Evolutionary conservation across 495 filamentous ascomycete genomes (phyloP), one percentile per base, ranked within the genome.

Genomic region (Penicillium desertorum): DNA sequence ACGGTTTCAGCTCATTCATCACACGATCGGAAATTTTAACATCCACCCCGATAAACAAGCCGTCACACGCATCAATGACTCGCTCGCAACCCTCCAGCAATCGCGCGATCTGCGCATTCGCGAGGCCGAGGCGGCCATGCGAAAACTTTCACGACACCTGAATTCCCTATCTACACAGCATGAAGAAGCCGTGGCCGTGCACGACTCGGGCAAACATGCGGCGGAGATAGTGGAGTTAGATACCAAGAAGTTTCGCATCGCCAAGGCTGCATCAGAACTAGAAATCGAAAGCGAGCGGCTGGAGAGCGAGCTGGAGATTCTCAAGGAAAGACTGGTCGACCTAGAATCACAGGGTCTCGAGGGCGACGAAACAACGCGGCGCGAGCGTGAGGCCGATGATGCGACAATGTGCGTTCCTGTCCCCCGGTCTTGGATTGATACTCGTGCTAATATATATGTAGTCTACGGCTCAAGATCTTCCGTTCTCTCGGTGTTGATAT

Each of bases 11-110:
- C 87, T 98, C 66, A 96, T 98, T 72, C 80, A 86, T 71, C 86
- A 93, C 74, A 95, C 91, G 20, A 86, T 93, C 71, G 80, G 83
- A 51, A 96, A 97, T 79, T 98, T 98, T 83, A 93, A 96, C 76
- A 96, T 91, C 69, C 77, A 83, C 43, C 88, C 89, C 3, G 94
- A 98, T 79, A 92, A 88, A 63, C 78, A 86, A 71, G 87, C 88
- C 64, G 84, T 97, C 46, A 79, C 87, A n/a, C 90, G 93, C 69
- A 89, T 98, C 70, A 83, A 85, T 74, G 87, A 89, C 74, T 92
- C 90, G 2, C 82, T 97, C 56, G 81, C 85, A 6, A 85, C 88
- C 0, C 83, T 98, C 12, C 82, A 89, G 58, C 83, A 89, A 62
- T 87, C 88, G 56, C 91, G 94, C 61, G 82, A 87, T 53, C 79